Conservation (phyloP, 169 alveolate genomes). For the Perkinsus marinus region DNA sequence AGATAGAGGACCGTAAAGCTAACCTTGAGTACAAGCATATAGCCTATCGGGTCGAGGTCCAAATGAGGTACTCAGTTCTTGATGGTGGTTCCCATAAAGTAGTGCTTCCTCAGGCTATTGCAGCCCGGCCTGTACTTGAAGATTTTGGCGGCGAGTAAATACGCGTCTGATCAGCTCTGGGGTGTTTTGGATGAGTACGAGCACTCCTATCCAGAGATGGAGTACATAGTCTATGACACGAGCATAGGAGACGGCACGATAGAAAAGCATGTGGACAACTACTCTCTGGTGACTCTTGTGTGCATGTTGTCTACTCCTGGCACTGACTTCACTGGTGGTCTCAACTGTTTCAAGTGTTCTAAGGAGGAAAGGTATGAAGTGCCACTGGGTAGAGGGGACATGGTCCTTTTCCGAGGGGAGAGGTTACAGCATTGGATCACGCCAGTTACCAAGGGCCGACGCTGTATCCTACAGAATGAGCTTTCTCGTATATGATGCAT, state of each 20-base stretch:
- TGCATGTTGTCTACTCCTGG: neutral
- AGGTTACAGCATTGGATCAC: neutral
- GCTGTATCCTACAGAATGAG: constrained; percentile 2
- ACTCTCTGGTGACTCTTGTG: neutral
- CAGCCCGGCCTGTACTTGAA: neutral
- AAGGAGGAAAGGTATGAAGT: neutral
- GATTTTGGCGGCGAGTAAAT: neutral
- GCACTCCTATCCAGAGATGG: constrained; percentile 5
- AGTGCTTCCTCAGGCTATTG: neutral
- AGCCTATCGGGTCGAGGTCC: neutral
- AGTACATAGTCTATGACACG: constrained; percentile 7
- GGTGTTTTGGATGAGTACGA: neutral
- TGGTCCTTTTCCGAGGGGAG: constrained; percentile 8
- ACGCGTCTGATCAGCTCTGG: neutral
- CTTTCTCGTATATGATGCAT: neutral
- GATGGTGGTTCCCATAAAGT: neutral
- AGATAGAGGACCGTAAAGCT: constrained; percentile 1
- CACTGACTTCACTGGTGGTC: constrained; percentile 3
- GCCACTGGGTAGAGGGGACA: constrained; percentile 2
- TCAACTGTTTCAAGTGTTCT: neutral
- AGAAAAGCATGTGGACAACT: constrained; percentile 6
- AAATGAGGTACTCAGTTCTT: neutral
- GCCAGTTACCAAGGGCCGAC: constrained; percentile 1
- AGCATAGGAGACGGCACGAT: neutral
- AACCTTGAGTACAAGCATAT: neutral